These are phyloP conservation scores for Coemansia sp. DNA, from an alignment of 192 early-diverging fungal genomes.

Conservation along the genomic window DNA sequence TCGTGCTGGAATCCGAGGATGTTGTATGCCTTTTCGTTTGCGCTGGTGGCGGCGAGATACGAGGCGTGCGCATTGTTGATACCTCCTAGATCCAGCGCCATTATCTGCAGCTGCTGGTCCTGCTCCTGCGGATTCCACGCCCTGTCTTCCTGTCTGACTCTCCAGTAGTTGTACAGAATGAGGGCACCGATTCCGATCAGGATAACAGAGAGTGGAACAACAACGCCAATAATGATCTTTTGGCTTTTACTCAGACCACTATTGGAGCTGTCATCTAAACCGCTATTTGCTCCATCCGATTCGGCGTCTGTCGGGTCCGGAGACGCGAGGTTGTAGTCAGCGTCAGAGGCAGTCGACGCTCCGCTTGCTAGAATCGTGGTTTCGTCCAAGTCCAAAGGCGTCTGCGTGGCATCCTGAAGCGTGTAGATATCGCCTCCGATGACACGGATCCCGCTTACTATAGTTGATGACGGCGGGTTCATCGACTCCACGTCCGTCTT, in stretches of 20 bases:
- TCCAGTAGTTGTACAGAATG: constrained; percentile 9
- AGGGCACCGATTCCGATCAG: not conserved
- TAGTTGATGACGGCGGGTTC: not conserved
- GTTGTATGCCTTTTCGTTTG: constrained; percentile 4
- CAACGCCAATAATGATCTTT: constrained; percentile 10
- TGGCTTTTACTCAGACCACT: not conserved
- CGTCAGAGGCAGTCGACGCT: not conserved
- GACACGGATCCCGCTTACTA: not conserved
- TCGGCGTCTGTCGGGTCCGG: not conserved
- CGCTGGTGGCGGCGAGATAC: not conserved
- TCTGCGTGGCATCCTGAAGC: constrained; percentile 1
- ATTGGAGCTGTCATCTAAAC: not conserved
- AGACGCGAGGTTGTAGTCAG: not conserved
- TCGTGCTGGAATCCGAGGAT: not conserved
- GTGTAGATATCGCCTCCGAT: not conserved
- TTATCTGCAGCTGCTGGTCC: constrained; percentile 6
- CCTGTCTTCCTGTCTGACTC: not conserved
- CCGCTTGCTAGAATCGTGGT: not conserved
- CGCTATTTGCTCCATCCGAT: not conserved
- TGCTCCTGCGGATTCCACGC: constrained; percentile 10
- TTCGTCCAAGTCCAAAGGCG: not conserved
- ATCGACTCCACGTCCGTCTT: not conserved
- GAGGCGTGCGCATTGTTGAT: constrained; percentile 1
- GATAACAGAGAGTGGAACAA: constrained; percentile 1
- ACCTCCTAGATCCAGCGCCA: constrained; percentile 4